Evolutionary conservation across 768 basidiomycete genomes (phyloP), one percentile per base, ranked within the genome.

Genomic region (Crucibulum laeve): DNA sequence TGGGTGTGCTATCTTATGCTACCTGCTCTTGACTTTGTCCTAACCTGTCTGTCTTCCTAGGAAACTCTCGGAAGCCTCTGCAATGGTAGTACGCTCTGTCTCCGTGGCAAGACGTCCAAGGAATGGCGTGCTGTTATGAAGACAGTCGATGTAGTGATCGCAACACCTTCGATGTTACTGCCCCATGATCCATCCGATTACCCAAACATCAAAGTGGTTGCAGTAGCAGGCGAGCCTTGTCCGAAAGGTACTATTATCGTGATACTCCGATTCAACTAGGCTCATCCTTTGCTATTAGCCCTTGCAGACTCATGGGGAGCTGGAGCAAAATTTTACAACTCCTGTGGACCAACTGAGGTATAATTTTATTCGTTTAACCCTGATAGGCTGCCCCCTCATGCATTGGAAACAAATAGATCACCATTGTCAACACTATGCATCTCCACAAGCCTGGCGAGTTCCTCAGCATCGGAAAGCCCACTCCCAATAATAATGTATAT

Each of bases 321-420:
- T 35, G 56, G 59, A 18, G 63, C 60, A 3, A 63, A 67, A 34
- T 79, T 77, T 53, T 75, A 67, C 54, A 77, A 77, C 51, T 67
- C 67, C 45, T 79, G 78, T 50, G 79, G 79, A 5, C 79, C 77
- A 15, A 81, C 79, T 5, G 79, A 79, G 62, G 74, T 74, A 42
- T 30, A 35, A 19, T 51, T 61, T 35, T 39, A 18, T 25, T 28
- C 18, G 6, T 17, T 38, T 38, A 14, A 18, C 10, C 10, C 19
- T 17, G 15, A 17, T 13, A 21, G 18, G 15, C 34, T 13, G 18
- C 14, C 26, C 28, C 25, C 5, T 4, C 15, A 18, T 21, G 13
- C 19, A 25, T 37, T 40, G 43, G 45, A 49, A 33, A 2, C 28
- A 25, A 10, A 14, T 41, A 77, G 73, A 72, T 76, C 30, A 77